Conservation (phyloP, 257 asterid species). For the Solanum clarkiae region DNA sequence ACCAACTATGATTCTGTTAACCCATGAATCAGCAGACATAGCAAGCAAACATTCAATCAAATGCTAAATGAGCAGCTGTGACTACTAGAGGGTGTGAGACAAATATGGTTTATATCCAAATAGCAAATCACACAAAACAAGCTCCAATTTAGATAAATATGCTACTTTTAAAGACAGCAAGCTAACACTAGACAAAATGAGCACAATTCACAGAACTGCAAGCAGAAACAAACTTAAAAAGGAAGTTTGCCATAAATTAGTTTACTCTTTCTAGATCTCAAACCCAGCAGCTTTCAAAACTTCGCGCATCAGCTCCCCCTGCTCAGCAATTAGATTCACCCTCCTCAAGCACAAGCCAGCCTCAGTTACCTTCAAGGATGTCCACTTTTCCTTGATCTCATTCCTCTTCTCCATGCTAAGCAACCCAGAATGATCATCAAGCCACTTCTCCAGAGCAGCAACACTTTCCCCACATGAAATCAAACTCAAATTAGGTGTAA, state of each 20-base stretch:
- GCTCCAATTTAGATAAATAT: neutral
- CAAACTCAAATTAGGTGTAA: neutral
- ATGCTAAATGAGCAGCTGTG: neutral
- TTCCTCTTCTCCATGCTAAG: conserved; percentile 14
- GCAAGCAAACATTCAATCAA: neutral
- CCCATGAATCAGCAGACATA: neutral
- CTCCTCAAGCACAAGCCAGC: conserved; percentile 9
- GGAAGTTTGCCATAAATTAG: neutral
- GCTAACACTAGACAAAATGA: neutral
- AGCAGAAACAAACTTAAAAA: neutral
- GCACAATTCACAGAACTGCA: neutral
- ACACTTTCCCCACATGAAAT: neutral
- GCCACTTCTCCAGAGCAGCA: conserved; percentile 18
- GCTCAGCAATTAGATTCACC: conserved; percentile 18
- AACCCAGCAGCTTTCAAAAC: conserved; percentile 3
- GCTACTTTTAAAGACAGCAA: neutral
- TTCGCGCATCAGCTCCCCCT: conserved; percentile 21
- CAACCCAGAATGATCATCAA: conserved; percentile 9
- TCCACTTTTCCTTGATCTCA: conserved; percentile 30
- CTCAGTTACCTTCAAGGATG: conserved; percentile 16
- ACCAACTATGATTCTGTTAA: neutral
- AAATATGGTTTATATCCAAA: neutral
- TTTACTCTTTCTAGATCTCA: neutral
- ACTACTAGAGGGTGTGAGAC: neutral
- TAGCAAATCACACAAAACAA: neutral